Evolutionary conservation across 805 yeast species (phyloP).

Genomic region (Metschnikowia kofuensis): DNA sequence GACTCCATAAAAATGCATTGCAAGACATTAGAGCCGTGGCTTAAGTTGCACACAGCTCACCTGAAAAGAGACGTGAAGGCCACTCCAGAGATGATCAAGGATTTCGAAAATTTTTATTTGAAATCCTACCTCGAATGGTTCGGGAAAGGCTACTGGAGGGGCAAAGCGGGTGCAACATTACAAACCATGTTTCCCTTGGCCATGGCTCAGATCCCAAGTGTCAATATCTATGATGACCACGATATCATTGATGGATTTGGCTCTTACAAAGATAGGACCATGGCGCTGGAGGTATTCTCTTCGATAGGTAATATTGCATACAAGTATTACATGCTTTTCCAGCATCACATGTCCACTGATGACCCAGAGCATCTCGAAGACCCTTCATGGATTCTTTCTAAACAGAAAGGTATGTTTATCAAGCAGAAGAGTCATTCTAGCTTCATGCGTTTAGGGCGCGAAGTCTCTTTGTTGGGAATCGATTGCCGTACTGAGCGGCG

Average conservation of each 20-base stretch:
- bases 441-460: constrained; percentile 71
- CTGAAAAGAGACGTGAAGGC: constrained; percentile 40
- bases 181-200: constrained; percentile 73
- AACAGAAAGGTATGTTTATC: constrained; percentile 64
- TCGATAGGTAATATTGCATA: constrained; percentile 78
- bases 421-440: constrained; percentile 63
- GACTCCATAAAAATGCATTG: constrained; percentile 71
- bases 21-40: constrained; percentile 59
- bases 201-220: constrained; percentile 76
- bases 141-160: constrained; percentile 85
- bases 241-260: constrained; percentile 97
- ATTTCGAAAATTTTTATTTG: constrained; percentile 66
- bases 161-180: constrained; percentile 59
- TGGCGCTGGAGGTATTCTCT: constrained; percentile 64
- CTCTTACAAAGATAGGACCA: constrained; percentile 73
- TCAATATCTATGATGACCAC: constrained; percentile 91
- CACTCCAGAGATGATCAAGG: constrained; percentile 46
- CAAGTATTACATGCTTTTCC: constrained; percentile 86
- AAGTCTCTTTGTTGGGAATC: constrained; percentile 69
- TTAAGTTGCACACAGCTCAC: constrained; percentile 47
- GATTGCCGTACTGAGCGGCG: constrained; percentile 94
- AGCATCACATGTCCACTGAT: constrained; percentile 66
- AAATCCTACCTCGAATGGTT: constrained; percentile 82
- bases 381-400: constrained; percentile 64
- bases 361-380: constrained; percentile 35